These are phyloP conservation scores for Schizosaccharomyces japonicus DNA, from an alignment of 805 yeast species.

Conservation along the genomic window DNA sequence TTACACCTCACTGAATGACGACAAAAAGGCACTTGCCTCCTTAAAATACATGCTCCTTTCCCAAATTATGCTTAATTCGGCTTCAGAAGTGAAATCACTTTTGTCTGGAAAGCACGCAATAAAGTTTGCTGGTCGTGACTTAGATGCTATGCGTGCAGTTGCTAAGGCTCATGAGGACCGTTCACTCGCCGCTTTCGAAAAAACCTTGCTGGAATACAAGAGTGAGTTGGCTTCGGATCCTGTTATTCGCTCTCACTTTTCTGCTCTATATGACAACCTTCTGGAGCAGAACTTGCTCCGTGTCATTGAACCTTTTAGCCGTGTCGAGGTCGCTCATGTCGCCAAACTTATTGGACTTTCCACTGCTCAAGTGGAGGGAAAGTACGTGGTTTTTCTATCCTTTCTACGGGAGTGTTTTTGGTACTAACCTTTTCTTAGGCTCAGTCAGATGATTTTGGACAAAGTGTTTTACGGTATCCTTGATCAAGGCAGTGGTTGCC, in stretches of 20 bases:
- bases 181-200: slow-evolving; percentile 73
- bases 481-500: slow-evolving; percentile 97
- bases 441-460: slow-evolving; percentile 89
- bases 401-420: no score
- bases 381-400: no score
- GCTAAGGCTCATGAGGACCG: slow-evolving; percentile 75
- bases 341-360: slow-evolving; percentile 75
- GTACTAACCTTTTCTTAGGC: no score
- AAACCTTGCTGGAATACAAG: slow-evolving; percentile 42
- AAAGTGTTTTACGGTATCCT: slow-evolving; percentile 86
- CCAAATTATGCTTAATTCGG: slow-evolving; percentile 73
- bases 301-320: slow-evolving; percentile 85
- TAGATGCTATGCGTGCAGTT: slow-evolving; percentile 89
- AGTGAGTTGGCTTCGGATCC: slow-evolving; percentile 67
- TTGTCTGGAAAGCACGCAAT: slow-evolving; percentile 48
- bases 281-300: slow-evolving; percentile 82
- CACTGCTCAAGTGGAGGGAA: slow-evolving; percentile 72
- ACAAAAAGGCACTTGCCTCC: slow-evolving; percentile 36
- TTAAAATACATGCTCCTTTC: slow-evolving; percentile 80
- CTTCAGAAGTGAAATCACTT: slow-evolving; percentile 44
- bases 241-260: slow-evolving; percentile 73
- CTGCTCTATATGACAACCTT: slow-evolving; percentile 75
- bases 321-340: slow-evolving; percentile 79
- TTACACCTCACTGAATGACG: slow-evolving; percentile 38
- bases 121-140: slow-evolving; percentile 58